phyloP scores from a whole-genome alignment of 1,284 basidiomycete species.

The Heterobasidion occidentale region DNA sequence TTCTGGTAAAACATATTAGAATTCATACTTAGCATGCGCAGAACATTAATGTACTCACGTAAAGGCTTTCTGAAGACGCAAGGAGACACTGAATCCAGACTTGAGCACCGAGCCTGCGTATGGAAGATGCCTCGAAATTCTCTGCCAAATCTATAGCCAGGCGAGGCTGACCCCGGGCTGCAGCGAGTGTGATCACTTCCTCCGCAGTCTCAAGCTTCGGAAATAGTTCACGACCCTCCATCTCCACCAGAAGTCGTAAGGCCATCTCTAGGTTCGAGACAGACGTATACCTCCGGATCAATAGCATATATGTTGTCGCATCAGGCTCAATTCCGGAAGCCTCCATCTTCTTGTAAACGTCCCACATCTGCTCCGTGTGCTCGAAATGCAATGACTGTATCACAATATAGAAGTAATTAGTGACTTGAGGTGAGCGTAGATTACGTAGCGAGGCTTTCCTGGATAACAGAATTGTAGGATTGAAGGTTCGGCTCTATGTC shows the following conservation, averaged over 20 bases:
- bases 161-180: constrained; percentile 40
- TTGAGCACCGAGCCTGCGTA: constrained; percentile 41
- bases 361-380: constrained; percentile 18
- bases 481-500: constrained; percentile 48
- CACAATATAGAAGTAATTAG: neutral
- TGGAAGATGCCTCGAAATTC: constrained; percentile 46
- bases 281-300: constrained; percentile 40
- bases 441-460: constrained; percentile 30
- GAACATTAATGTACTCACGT: constrained; percentile 37
- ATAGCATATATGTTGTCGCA: constrained; percentile 40
- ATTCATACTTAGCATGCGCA: neutral
- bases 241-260: constrained; percentile 45
- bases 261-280: constrained; percentile 56
- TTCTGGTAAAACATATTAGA: constrained; percentile 31
- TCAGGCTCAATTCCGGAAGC: constrained; percentile 38
- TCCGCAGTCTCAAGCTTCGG: constrained; percentile 43
- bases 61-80: constrained; percentile 47
- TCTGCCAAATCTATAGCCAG: constrained; percentile 63
- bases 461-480: constrained; percentile 59
- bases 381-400: constrained; percentile 15
- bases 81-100: constrained; percentile 56
- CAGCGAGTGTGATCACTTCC: constrained; percentile 39
- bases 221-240: constrained; percentile 36
- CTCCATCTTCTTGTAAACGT: constrained; percentile 38
- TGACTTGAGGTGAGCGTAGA: neutral